Evolutionary conservation across 352 stramenopile genomes (phyloP), one percentile per base, ranked within the genome.

Genomic region (Thalassiosira livingstoniorum): DNA sequence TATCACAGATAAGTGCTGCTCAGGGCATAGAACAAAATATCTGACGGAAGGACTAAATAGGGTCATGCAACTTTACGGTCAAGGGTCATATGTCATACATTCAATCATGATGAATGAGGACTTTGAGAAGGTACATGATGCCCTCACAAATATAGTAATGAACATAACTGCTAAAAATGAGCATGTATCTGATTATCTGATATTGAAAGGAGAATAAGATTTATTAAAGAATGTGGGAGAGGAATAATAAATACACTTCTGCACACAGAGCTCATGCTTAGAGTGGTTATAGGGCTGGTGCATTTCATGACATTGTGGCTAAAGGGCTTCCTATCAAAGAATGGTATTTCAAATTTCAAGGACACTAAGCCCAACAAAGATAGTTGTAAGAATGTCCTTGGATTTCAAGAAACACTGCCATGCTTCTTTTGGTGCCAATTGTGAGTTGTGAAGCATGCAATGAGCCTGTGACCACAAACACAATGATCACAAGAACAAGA

Each of bases 151-250:
- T 4, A 3, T 65, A 13, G 32, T 27, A n/a, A 25, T 65, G 18
- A 65, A 65, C 57, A 65, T n/a, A 2, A 47, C 29, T 27, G 27
- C 57, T 10, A 2, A 2, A 2, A 25, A 45, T 27, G 57, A 65
- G 21, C 57, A 65, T 29, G 57, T n/a, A n/a, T n/a, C n/a, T n/a
- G n/a, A n/a, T n/a, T 65, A 2, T 2, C 15, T 25, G 32, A 65
- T 15, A 65, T 65, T 3, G 57, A 65, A n/a, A 5, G 57, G 2
- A 65, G 47, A 25, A 65, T 65, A 18, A 29, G 32, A 2, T 34
- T 47, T 34, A 25, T 45, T 2, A 65, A 65, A 23, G 21, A 42
- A 2, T 18, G 57, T 32, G 4, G 7, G 23, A 29, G 57, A 11
- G 18, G 29, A 5, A 2, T 45, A 13, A 65, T 47, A 25, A 4